These are phyloP conservation scores for Suillus subluteus DNA, from an alignment of 768 basidiomycete genomes.

Conservation along the genomic window DNA sequence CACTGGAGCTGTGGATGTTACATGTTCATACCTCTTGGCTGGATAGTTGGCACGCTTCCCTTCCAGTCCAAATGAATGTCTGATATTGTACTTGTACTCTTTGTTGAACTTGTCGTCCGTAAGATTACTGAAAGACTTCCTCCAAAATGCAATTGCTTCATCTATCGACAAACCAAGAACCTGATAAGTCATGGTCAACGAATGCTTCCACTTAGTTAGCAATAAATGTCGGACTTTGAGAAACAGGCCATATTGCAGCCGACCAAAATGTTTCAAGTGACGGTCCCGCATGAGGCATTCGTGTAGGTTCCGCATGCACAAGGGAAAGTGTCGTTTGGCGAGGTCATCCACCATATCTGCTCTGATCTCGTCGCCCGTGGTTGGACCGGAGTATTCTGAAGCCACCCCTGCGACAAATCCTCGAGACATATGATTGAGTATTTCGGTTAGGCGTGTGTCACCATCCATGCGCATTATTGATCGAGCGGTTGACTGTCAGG, in stretches of 20 bases:
- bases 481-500: constrained; percentile 74
- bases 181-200: constrained; percentile 42
- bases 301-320: constrained; percentile 94
- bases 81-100: constrained; percentile 95
- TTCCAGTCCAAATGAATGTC: constrained; percentile 93
- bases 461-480: constrained; percentile 91
- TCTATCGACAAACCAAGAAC: constrained; percentile 92
- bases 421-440: constrained; percentile 89
- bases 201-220: not conserved
- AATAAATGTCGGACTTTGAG: constrained; percentile 68
- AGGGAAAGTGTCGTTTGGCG: constrained; percentile 86
- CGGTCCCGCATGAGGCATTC: constrained; percentile 74
- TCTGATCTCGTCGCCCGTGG: constrained; percentile 69
- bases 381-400: constrained; percentile 72
- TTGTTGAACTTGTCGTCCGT: constrained; percentile 98
- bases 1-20: not conserved
- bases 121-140: constrained; percentile 76
- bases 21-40: constrained; percentile 72
- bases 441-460: constrained; percentile 86
- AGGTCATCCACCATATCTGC: constrained; percentile 95
- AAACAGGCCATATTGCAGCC: constrained; percentile 92
- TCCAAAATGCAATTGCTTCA: constrained; percentile 93
- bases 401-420: constrained; percentile 92
- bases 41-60: constrained; percentile 94
- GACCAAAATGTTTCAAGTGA: constrained; percentile 91